Evolutionary conservation across 164 flowering plant species (phyloP), one percentile per base, ranked within the genome.

Genomic region (Chimonanthus salicifolius): DNA sequence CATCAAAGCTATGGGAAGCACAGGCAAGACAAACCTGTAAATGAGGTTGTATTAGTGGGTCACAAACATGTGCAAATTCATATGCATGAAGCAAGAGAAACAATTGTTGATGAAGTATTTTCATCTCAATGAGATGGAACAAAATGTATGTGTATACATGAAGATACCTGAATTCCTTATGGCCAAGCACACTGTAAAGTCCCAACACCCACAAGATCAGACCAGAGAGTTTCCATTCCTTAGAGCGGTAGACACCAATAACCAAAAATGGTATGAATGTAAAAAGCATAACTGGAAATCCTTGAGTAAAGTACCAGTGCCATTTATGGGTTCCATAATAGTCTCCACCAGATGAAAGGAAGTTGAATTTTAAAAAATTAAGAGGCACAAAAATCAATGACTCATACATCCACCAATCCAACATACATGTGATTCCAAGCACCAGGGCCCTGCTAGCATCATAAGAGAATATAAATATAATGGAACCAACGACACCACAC

Each of bases 231-330:
- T 88, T 92, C 97, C 94, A 87, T 16, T 85, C 77, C 74, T 80
- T 88, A 70, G 97, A 91, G 77, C 71, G 72, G 71, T 84, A 72
- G 71, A 86, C 75, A 64, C 99, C 98, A 67, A 81, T 80, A 15
- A 84, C 20, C 11, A 83, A 76, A 79, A 94, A 91, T 58, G 97
- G 97, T 74, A 88, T 9, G 80, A 88, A 90, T n/a, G 90, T 82
- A 78, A 94, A 89, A 44, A 92, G 77, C 92, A 92, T 94, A 69
- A 83, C 92, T 0, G 89, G 74, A 74, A 94, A 94, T 63, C 97
- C 98, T 80, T 91, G 94, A 69, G 88, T 86, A 78, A 92, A 85
- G 84, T 92, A 92, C 98, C 98, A 92, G 80, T 92, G 97, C 97
- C 97, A 91, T 74, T 80, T 81, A 82, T 94, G 99, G 73, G 92